Evolutionary conservation across 345 rosid species (phyloP).

Genomic region (Citrus cavaleriei): DNA sequence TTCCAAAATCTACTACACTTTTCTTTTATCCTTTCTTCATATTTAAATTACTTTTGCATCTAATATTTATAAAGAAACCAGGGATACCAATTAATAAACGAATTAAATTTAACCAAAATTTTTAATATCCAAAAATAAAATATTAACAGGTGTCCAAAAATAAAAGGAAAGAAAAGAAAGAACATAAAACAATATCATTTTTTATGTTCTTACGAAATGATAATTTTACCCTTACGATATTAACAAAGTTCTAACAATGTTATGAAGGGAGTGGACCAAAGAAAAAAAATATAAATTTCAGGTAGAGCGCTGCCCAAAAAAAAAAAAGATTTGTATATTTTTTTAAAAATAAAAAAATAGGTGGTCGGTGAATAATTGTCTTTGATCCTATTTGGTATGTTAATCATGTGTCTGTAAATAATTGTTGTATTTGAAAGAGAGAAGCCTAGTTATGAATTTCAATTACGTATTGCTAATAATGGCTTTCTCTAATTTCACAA

Average conservation of each 20-base stretch:
- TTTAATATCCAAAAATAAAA: too few relatives aligned
- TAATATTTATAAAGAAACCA: not conserved
- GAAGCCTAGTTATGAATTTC: not conserved
- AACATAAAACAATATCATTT: too few relatives aligned
- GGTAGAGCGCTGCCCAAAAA: fast-evolving
- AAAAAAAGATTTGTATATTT: too few relatives aligned
- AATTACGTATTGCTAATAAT: not conserved
- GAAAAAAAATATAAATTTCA: too few relatives aligned
- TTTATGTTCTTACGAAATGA: fast-evolving
- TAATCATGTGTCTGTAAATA: not conserved
- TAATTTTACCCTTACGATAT: fast-evolving
- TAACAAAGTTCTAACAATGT: fast-evolving
- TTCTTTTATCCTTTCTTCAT: not conserved
- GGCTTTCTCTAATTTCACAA: not conserved
- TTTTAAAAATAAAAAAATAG: fast-evolving
- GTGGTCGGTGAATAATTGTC: too few relatives aligned
- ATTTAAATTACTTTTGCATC: not conserved
- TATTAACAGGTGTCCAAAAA: too few relatives aligned
- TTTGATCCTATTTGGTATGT: not conserved
- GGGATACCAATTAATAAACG: too few relatives aligned
- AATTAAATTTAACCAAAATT: too few relatives aligned
- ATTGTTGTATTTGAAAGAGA: not conserved
- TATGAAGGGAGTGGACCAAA: fast-evolving
- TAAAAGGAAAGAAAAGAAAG: too few relatives aligned
- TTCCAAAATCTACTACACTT: not conserved